Percentiles rank a stretch among this genome's conserved stretches.
Conservation (phyloP, 2,329 filamentous ascomycete genomes). For the Teratosphaeria zuluensis region DNA sequence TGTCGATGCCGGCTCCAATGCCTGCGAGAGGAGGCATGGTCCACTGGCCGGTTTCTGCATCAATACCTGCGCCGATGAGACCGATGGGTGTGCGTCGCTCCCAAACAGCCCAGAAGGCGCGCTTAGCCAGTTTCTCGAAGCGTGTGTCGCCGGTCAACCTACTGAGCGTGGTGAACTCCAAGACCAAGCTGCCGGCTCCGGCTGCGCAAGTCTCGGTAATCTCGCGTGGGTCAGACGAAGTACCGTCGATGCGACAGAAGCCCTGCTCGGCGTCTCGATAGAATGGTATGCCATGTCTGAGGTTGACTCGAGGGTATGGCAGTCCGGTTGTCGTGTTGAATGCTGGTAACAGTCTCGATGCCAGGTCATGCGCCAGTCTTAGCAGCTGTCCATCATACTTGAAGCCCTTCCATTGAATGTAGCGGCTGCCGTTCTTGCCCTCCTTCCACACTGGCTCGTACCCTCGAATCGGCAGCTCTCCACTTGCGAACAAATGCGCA, state of each 20-base stretch:
- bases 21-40: slow-evolving; percentile 72
- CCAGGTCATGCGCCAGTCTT: slow-evolving; percentile 79
- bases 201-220: slow-evolving; percentile 95
- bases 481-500: slow-evolving; percentile 85
- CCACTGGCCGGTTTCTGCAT: slow-evolving; percentile 85
- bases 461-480: slow-evolving; percentile 75
- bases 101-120: slow-evolving; percentile 98
- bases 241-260: slow-evolving; percentile 33
- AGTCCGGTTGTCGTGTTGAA: slow-evolving; percentile 87
- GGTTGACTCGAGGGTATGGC: slow-evolving; percentile 88
- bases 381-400: slow-evolving; percentile 83
- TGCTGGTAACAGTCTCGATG: slow-evolving; percentile 73
- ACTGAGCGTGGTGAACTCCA: slow-evolving; percentile 87
- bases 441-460: slow-evolving; percentile 48
- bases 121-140: slow-evolving; percentile 84
- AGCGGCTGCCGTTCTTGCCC: slow-evolving; percentile 21
- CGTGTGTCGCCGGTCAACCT: slow-evolving; percentile 73
- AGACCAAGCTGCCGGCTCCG: slow-evolving; percentile 85
- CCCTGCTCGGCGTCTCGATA: slow-evolving; percentile 52
- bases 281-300: slow-evolving; percentile 83
- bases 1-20: slow-evolving; percentile 92
- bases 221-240: slow-evolving; percentile 47
- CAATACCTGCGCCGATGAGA: slow-evolving; percentile 82
- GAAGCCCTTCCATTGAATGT: slow-evolving; percentile 49
- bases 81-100: slow-evolving; percentile 72